Evolutionary conservation across 805 yeast genomes (phyloP), one percentile per base, ranked within the genome.

Genomic region (Candida nanaspora): DNA sequence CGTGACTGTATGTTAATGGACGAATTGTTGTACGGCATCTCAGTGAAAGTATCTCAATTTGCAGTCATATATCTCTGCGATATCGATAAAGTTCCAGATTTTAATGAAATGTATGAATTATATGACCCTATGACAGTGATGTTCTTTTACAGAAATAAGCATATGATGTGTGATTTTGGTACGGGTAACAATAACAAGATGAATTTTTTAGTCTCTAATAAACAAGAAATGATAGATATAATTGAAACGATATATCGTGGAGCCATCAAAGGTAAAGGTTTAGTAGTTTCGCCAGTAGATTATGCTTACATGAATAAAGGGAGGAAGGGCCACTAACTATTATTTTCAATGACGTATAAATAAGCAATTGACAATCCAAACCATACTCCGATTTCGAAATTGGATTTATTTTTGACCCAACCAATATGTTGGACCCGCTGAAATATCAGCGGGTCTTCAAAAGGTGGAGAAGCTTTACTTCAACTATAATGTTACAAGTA

Each of bases 81-180:
- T 61, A 87, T 82, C 10, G 86, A 80, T 44, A 78, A 81, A 51
- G 98, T 93, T 0, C 86, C 91, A 0, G 98, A 88, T 52, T 93
- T 93, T 63, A 91, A 82, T 50, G 71, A 77, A 54, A 86, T 87
- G 91, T 88, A 88, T 57, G 96, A 87, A 57, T 64, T 88, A 35
- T 85, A 81, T 56, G 98, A 89, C 52, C 94, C 96, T 14, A 76
- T 86, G 70, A 81, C 95, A 34, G 69, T 93, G 39, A 93, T 93
- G 98, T 89, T 91, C 56, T 91, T 93, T 61, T 87, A 75, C 63
- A 69, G 94, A 39, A 91, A 91, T 64, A 84, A 87, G 59, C 98
- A 91, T 61, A 89, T 91, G 95, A 80, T 93, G 94, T 86, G 96
- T 62, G 98, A 93, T 67, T 88, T 89, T 61, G 98, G 98, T 2